Base-by-base conservation (phyloP, 208 protist genomes). In the Acanthamoeba triangularis region DNA sequence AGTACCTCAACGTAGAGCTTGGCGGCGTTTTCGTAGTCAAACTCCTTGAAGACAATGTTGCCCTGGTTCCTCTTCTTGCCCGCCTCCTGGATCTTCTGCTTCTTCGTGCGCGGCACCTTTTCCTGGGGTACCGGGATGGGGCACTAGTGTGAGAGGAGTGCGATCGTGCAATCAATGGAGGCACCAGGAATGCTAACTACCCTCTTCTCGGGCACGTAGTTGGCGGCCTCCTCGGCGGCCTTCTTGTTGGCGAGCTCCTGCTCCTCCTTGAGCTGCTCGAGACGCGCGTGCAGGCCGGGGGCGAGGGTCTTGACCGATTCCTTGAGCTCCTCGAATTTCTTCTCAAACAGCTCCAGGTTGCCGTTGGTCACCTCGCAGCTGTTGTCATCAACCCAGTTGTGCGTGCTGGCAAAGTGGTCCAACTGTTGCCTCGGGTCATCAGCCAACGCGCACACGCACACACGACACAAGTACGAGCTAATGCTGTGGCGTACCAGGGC, bases 1-100 rank as follows among this genome's bases (percentile, higher is more conserved):
- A 16, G 47, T 59, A 88, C 80, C 80, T 91, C 84, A 4, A 41
- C 8, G 30, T 91, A 91, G 28, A 63, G 59, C 33, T 49, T 63
- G 59, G 33, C 56, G 7, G 84, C 84, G 20, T 63, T 72, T 23
- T 91, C 84, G 56, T 91, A 91, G 84, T 91, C 84, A 44, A 91
- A 91, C 84, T 91, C 84, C 84, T 91, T 91, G 84, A 91, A 91
- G 25, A 91, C 84, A 16, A 91, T 65, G 56, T 91, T 91, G n/a
- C 84, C 84, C 49, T 91, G 84, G 56, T 91, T 91, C 56, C 59
- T n/a, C 84, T 91, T 91, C 84, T 91, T 91, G 84, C 56, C 35
- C 44, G 84, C 84, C 84, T 63, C 84, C 56, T 91, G 56, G 56
- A 91, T 72, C 84, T 91, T 91, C 59, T 91, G 84, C 59, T 91